Evolutionary conservation across 1,284 basidiomycete genomes (phyloP).

Genomic region (Cutaneotrichosporon sp.): DNA sequence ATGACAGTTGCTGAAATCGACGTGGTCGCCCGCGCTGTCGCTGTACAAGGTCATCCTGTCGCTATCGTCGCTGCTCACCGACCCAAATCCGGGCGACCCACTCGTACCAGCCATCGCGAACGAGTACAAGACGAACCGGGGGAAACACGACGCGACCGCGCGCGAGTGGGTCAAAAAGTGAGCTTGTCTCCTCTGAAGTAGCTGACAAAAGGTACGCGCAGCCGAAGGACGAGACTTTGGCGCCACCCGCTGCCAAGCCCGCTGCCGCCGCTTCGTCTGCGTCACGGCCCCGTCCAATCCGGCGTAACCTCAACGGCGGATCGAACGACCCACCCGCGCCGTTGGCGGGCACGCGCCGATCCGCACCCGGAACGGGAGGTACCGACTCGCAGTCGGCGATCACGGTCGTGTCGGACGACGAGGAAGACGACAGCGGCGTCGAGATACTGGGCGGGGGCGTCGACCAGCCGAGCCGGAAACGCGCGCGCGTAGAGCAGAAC

Average conservation of each 20-base stretch:
- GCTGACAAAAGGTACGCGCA: constrained; percentile 29
- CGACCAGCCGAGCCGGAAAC: constrained; percentile 8
- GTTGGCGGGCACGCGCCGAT: constrained; percentile 9
- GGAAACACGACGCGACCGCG: constrained; percentile 85
- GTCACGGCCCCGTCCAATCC: constrained; percentile 13
- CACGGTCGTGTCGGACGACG: neutral
- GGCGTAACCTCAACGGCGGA: constrained; percentile 20
- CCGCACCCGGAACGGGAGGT: neutral
- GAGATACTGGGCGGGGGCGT: constrained; percentile 6
- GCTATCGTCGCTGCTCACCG: constrained; percentile 93
- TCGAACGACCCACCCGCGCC: constrained; percentile 1
- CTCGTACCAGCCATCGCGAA: constrained; percentile 56
- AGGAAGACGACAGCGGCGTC: constrained; percentile 14
- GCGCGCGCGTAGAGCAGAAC: constrained; percentile 3
- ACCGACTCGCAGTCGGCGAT: constrained; percentile 11
- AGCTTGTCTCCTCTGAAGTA: constrained; percentile 41
- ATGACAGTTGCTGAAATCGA: constrained; percentile 73
- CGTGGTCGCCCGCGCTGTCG: constrained; percentile 85
- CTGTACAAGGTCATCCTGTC: constrained; percentile 88
- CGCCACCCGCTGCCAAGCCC: constrained; percentile 4
- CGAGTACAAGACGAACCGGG: constrained; percentile 83
- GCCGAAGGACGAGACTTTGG: constrained; percentile 18
- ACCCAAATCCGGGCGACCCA: constrained; percentile 89
- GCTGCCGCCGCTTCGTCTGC: constrained; percentile 5
- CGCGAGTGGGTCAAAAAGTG: constrained; percentile 92